These are phyloP conservation scores for Kuraishia ogatae DNA, from an alignment of 805 yeast genomes.

Conservation along the genomic window DNA sequence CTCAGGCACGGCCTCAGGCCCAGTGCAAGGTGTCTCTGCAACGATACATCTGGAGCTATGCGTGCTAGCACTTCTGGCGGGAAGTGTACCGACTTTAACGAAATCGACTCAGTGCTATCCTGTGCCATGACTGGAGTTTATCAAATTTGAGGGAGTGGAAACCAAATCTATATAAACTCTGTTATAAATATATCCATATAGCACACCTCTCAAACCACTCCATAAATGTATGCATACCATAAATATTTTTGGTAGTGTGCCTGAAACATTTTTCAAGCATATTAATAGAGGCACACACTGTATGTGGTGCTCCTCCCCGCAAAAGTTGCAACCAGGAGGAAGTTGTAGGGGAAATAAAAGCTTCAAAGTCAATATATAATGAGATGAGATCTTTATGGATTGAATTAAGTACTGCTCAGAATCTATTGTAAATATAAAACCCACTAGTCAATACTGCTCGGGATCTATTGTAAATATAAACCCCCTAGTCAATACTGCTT, in stretches of 20 bases:
- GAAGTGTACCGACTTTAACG: constrained; percentile 43
- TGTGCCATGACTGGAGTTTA: neutral
- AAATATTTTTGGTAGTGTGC: constrained; percentile 1
- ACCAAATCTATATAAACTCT: too few relatives aligned
- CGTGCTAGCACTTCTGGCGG: constrained; percentile 79
- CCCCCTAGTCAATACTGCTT: too few relatives aligned
- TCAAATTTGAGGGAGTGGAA: too few relatives aligned
- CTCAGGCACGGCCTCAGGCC: constrained; percentile 76
- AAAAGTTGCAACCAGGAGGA: too few relatives aligned
- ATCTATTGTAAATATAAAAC: too few relatives aligned
- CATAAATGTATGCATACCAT: neutral
- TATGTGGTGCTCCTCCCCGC: too few relatives aligned
- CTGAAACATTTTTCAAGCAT: neutral
- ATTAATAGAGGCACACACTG: neutral
- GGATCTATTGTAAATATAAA: too few relatives aligned
- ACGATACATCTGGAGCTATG: constrained; percentile 76
- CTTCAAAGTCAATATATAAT: too few relatives aligned
- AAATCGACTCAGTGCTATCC: neutral
- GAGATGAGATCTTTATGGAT: too few relatives aligned
- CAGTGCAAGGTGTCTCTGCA: constrained; percentile 67
- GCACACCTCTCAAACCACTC: neutral
- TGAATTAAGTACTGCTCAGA: too few relatives aligned
- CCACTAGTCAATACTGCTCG: too few relatives aligned
- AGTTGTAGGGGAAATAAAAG: too few relatives aligned
- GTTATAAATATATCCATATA: neutral